These are phyloP conservation scores for Penicillium capsulatum DNA, from an alignment of 2,329 filamentous ascomycete species.

Conservation along the genomic window DNA sequence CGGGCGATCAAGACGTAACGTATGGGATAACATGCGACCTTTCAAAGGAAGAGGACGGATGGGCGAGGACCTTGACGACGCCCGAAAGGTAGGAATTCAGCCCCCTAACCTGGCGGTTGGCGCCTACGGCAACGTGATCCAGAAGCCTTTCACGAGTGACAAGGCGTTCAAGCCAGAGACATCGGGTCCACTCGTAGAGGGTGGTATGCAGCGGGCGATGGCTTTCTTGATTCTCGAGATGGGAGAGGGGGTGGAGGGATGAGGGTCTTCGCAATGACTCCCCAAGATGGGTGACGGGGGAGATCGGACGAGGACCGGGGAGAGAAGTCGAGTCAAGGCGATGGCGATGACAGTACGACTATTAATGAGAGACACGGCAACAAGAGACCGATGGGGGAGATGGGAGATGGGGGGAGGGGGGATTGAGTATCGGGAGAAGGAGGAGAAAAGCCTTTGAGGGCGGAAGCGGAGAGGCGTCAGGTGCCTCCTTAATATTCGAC, in stretches of 20 bases:
- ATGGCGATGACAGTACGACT: no score
- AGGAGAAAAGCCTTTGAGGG: constrained; percentile 23
- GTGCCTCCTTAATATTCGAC: constrained; percentile 29
- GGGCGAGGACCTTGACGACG: constrained; percentile 20
- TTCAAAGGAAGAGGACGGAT: constrained; percentile 6
- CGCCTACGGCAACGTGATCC: constrained; percentile 10
- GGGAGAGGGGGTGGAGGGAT: not conserved
- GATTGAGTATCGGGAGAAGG: constrained; percentile 4
- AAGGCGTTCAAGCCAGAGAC: constrained; percentile 15
- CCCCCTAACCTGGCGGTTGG: constrained; percentile 17
- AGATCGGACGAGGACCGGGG: not conserved
- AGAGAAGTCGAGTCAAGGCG: not conserved
- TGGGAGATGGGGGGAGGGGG: constrained; percentile 13
- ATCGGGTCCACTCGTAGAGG: constrained; percentile 14
- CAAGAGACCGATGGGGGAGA: constrained; percentile 5
- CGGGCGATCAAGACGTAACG: constrained; percentile 3
- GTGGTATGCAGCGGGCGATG: constrained; percentile 8
- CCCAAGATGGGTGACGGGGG: no score
- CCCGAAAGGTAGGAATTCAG: constrained; percentile 11
- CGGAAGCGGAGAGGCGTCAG: constrained; percentile 29
- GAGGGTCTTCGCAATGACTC: not conserved
- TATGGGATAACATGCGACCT: constrained; percentile 8
- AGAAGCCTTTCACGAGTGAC: constrained; percentile 6
- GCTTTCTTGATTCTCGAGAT: not conserved
- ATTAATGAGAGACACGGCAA: constrained; percentile 5